Conservation (phyloP, 371 early-diverging fungal species). For the Gilbertella persicaria region DNA sequence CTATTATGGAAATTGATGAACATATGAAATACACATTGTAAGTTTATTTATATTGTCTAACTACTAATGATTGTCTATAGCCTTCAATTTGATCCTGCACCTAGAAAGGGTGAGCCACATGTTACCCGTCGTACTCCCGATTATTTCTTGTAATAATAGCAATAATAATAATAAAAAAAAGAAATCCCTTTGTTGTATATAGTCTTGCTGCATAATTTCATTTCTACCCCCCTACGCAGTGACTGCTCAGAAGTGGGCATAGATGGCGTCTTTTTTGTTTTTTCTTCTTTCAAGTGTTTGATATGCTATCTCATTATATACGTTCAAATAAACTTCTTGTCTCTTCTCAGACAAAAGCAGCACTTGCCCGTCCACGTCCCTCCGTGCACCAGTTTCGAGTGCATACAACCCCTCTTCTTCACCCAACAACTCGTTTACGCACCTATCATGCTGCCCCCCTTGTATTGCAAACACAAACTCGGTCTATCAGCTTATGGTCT, state of each 20-base stretch:
- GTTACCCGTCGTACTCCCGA: slow-evolving; percentile 98
- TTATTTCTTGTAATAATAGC: slow-evolving; percentile 86
- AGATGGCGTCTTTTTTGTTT: no score
- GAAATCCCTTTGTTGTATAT: no score
- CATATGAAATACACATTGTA: slow-evolving; percentile 91
- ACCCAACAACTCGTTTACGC: slow-evolving; percentile 29
- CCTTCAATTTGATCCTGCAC: slow-evolving; percentile 99
- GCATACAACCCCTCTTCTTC: slow-evolving; percentile 31
- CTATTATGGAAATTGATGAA: slow-evolving; percentile 96
- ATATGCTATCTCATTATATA: neutral
- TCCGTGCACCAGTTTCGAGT: no score
- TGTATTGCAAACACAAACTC: slow-evolving; percentile 27
- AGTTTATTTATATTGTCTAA: slow-evolving; percentile 27
- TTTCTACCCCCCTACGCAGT: no score
- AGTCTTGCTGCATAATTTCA: no score
- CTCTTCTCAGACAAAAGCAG: neutral
- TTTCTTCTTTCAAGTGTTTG: no score
- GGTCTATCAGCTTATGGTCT: slow-evolving; percentile 31
- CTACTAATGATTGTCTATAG: slow-evolving; percentile 44
- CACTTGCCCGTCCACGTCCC: neutral
- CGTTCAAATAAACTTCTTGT: neutral
- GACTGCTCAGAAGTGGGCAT: no score
- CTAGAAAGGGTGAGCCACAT: slow-evolving; percentile 96
- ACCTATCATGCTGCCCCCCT: slow-evolving; percentile 33
- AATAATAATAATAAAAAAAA: no score